These are phyloP conservation scores for Gleditsia sinensis DNA, from an alignment of 306 rosid genomes.

Conservation along the genomic window DNA sequence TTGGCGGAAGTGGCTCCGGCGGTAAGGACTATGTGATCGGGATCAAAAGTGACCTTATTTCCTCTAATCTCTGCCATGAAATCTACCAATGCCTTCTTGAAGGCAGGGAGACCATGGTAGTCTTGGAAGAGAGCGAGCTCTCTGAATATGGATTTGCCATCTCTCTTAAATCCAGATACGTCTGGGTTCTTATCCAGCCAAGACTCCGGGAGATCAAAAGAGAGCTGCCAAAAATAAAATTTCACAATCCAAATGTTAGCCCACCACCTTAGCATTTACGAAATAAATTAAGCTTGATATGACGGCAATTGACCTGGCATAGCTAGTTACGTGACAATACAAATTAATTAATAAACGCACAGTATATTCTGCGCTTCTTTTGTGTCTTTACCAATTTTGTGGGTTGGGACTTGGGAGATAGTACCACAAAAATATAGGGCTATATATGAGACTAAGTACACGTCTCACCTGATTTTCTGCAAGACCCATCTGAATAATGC, in stretches of 20 bases:
- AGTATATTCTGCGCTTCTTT: too few relatives aligned
- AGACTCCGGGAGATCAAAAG: constrained; percentile 77
- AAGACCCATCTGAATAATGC: constrained; percentile 94
- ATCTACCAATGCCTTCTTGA: constrained; percentile 77
- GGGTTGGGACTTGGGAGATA: too few relatives aligned
- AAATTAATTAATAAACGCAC: background rate
- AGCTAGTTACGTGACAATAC: background rate
- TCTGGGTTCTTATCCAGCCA: constrained; percentile 87
- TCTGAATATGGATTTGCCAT: constrained; percentile 76
- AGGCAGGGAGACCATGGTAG: constrained; percentile 82
- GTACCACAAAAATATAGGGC: too few relatives aligned
- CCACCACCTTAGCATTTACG: background rate
- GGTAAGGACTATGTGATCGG: constrained; percentile 68
- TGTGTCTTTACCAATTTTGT: too few relatives aligned
- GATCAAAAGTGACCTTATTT: constrained; percentile 61
- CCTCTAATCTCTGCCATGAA: constrained; percentile 85
- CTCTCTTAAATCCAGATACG: constrained; percentile 64
- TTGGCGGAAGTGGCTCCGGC: constrained; percentile 90
- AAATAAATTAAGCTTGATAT: too few relatives aligned
- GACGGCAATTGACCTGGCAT: too few relatives aligned
- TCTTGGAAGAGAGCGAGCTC: constrained; percentile 97
- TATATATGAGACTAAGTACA: background rate
- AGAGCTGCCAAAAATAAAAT: constrained; percentile 54
- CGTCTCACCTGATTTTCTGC: constrained; percentile 89
- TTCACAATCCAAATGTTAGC: background rate